Conservation (phyloP, 2,329 filamentous ascomycete species). For the Penicillium thymicola region DNA sequence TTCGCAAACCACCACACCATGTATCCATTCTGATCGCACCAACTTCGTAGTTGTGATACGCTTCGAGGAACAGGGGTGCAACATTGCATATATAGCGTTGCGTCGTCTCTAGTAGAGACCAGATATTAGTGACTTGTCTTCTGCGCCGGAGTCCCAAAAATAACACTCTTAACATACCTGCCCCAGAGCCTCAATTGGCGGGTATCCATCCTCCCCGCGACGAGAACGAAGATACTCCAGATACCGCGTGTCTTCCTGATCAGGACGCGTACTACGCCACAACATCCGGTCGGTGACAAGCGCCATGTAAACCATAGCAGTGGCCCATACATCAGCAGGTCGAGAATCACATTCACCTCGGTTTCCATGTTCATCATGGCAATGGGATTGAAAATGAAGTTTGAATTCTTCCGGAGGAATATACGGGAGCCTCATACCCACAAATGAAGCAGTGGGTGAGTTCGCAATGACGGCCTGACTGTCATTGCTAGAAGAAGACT, state of each 20-base stretch:
- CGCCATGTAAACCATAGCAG: constrained; percentile 28
- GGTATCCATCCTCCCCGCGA: constrained; percentile 20
- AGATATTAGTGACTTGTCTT: background rate
- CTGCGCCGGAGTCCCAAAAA: background rate
- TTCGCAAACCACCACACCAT: constrained; percentile 21
- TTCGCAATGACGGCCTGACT: background rate
- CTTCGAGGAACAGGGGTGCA: constrained; percentile 23
- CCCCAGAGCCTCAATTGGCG: constrained; percentile 27
- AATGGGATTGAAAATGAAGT: background rate
- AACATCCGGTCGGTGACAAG: constrained; percentile 25
- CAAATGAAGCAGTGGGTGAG: constrained; percentile 11
- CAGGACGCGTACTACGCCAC: constrained; percentile 25
- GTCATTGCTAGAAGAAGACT: background rate
- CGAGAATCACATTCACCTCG: constrained; percentile 9
- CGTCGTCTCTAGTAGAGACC: constrained; percentile 19
- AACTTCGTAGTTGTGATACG: constrained; percentile 24
- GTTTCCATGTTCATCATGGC: background rate
- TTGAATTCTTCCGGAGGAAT: constrained; percentile 18
- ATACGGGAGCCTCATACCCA: constrained; percentile 17
- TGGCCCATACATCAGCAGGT: constrained; percentile 30
- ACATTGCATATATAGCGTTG: constrained; percentile 31
- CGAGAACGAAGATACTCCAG: constrained; percentile 24
- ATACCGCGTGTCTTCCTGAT: constrained; percentile 25
- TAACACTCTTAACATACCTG: constrained; percentile 11
- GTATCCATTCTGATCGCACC: constrained; percentile 29